These are phyloP conservation scores for Myochromella boudieri DNA, from an alignment of 768 basidiomycete species.

Conservation along the genomic window DNA sequence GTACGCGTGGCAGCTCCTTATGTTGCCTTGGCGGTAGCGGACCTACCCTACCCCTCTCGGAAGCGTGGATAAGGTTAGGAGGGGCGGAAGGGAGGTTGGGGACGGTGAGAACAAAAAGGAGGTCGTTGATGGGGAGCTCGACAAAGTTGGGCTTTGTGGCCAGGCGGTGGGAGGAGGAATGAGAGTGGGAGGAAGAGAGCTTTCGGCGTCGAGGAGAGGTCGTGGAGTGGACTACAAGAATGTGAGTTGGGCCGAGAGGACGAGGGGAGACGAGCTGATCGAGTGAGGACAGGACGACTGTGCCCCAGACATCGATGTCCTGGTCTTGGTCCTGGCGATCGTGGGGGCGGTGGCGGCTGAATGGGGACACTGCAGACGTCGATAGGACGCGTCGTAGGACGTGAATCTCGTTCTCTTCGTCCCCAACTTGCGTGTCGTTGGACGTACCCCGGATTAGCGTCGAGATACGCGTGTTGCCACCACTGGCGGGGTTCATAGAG, in stretches of 20 bases:
- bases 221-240: conserved; percentile 25
- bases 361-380: conserved; percentile 20
- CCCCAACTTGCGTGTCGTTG: conserved; percentile 1
- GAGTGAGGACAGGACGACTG: conserved; percentile 23
- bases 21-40: conserved; percentile 33
- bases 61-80: conserved; percentile 22
- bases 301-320: conserved; percentile 24
- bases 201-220: conserved; percentile 4
- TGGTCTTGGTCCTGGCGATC: conserved; percentile 7
- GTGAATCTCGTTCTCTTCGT: conserved; percentile 12
- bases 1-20: conserved; percentile 32
- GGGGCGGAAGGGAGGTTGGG: conserved; percentile 29
- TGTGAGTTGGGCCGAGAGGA: conserved; percentile 34
- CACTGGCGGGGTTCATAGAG: no score
- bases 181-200: background rate
- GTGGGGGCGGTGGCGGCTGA: no score
- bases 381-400: conserved; percentile 27
- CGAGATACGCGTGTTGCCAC: conserved; percentile 26
- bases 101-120: conserved; percentile 34
- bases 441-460: conserved; percentile 18
- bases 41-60: no score
- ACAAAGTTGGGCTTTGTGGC: no score
- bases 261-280: conserved; percentile 35
- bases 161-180: conserved; percentile 10
- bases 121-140: conserved; percentile 38